These are phyloP conservation scores for Quillaja saponaria DNA, from an alignment of 306 rosid genomes.

Conservation along the genomic window DNA sequence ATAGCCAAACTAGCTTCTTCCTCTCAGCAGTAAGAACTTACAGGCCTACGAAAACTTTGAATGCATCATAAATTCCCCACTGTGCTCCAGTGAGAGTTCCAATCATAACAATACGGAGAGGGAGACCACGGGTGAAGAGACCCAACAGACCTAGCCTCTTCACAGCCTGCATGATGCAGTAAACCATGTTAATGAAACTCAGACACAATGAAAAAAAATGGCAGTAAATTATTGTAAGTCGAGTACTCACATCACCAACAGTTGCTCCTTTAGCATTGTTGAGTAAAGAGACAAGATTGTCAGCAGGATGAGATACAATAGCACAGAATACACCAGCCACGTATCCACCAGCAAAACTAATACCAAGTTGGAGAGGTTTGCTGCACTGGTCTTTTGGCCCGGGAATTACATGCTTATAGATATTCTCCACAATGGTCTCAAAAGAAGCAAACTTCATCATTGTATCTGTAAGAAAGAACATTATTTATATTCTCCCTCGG, in stretches of 20 bases:
- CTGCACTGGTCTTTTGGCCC: slow-evolving; percentile 82
- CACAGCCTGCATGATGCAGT: slow-evolving; percentile 63
- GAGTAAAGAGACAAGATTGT: slow-evolving; percentile 93
- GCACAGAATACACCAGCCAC: slow-evolving; percentile 96
- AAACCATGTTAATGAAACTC: slow-evolving; percentile 23
- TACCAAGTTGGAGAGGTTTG: slow-evolving; percentile 81
- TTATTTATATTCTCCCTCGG: not conserved
- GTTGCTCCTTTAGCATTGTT: slow-evolving; percentile 97
- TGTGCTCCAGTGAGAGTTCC: slow-evolving; percentile 98
- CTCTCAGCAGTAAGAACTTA: slow-evolving; percentile 45
- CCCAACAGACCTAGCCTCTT: slow-evolving; percentile 77
- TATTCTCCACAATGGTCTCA: slow-evolving; percentile 79
- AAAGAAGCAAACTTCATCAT: slow-evolving; percentile 98
- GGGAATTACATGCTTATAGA: slow-evolving; percentile 78
- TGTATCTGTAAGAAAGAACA: slow-evolving; percentile 60
- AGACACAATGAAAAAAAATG: not conserved
- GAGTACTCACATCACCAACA: slow-evolving; percentile 84
- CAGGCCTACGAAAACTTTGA: slow-evolving; percentile 93
- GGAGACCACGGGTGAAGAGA: slow-evolving; percentile 93
- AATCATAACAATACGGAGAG: slow-evolving; percentile 94
- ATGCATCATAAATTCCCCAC: slow-evolving; percentile 95
- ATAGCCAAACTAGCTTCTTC: not conserved
- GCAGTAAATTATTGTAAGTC: slow-evolving; percentile 4
- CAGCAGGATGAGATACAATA: slow-evolving; percentile 95
- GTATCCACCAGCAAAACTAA: slow-evolving; percentile 94